Percentiles rank a stretch among this genome's conserved stretches.
phyloP scores from a whole-genome alignment of 768 basidiomycete species.

The Erythrobasidium yunnanense region DNA sequence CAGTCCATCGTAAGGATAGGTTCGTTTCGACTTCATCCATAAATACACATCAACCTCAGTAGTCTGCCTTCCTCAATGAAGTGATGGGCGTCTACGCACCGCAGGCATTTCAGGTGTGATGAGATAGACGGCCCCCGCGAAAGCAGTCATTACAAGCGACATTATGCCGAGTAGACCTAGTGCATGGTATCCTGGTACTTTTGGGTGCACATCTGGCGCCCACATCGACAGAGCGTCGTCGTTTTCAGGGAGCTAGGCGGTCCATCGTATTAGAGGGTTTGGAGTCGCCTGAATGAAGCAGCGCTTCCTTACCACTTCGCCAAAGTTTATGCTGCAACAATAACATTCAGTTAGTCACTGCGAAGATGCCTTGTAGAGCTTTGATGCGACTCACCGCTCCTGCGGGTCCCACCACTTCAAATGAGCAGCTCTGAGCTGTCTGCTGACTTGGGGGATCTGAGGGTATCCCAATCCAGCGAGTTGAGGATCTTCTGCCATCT shows the following conservation, averaged over 20 bases:
- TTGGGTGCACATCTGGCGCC: conserved; percentile 44
- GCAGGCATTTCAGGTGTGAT: conserved; percentile 37
- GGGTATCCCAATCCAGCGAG: conserved; percentile 41
- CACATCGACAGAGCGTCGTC: conserved; percentile 45
- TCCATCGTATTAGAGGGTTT: no score
- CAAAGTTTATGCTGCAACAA: conserved; percentile 1
- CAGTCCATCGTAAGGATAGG: conserved; percentile 42
- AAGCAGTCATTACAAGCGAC: conserved; percentile 38
- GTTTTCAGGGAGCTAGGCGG: conserved; percentile 45
- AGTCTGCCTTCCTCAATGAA: background rate
- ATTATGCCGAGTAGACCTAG: conserved; percentile 40
- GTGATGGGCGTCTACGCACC: background rate
- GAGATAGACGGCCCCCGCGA: conserved; percentile 38
- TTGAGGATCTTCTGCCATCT: conserved; percentile 31
- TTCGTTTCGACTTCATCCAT: conserved; percentile 31
- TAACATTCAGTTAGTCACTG: no score
- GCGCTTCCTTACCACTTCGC: background rate
- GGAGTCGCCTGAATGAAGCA: background rate
- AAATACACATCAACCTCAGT: background rate
- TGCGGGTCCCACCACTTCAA: conserved; percentile 44
- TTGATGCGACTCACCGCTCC: conserved; percentile 36
- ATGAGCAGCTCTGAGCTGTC: conserved; percentile 40
- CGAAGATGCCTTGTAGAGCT: no score
- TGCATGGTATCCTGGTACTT: conserved; percentile 39
- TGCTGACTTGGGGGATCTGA: conserved; percentile 39